Percentiles rank a stretch among this genome's conserved stretches.
Conservation (phyloP, 2,329 filamentous ascomycete species). For the Scorias spongiosa region DNA sequence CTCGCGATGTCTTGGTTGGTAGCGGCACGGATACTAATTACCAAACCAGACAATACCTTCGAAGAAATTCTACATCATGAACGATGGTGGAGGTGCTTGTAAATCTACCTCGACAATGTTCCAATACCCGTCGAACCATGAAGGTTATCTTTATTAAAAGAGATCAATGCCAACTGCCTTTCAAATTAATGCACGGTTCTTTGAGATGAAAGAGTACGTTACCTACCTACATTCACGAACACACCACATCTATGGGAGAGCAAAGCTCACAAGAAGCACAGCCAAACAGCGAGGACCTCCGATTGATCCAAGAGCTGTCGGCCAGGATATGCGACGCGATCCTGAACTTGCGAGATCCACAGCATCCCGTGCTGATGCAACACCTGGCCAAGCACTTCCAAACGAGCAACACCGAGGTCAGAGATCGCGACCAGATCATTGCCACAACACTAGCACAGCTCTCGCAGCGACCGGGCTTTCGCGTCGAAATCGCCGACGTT, state of each 20-base stretch:
- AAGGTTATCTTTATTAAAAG: too few relatives aligned
- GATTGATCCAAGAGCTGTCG: background rate
- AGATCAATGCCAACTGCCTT: too few relatives aligned
- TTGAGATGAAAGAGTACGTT: background rate
- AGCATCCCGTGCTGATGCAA: background rate
- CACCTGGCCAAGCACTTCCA: background rate
- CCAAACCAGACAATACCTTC: too few relatives aligned
- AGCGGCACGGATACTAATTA: too few relatives aligned
- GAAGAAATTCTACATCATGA: too few relatives aligned
- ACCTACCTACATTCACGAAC: background rate
- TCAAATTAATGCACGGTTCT: too few relatives aligned
- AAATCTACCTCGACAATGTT: too few relatives aligned
- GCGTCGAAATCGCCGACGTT: background rate
- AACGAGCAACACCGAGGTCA: background rate
- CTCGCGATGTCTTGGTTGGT: too few relatives aligned
- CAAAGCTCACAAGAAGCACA: background rate
- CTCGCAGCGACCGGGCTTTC: background rate
- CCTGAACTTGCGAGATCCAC: background rate
- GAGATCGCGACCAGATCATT: background rate
- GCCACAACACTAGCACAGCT: background rate
- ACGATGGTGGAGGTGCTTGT: too few relatives aligned
- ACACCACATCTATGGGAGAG: background rate
- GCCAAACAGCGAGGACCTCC: background rate
- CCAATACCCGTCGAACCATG: too few relatives aligned
- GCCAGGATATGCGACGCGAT: background rate